These are phyloP conservation scores for Nakazawaea ishiwadae DNA, from an alignment of 805 yeast genomes.

Conservation along the genomic window DNA sequence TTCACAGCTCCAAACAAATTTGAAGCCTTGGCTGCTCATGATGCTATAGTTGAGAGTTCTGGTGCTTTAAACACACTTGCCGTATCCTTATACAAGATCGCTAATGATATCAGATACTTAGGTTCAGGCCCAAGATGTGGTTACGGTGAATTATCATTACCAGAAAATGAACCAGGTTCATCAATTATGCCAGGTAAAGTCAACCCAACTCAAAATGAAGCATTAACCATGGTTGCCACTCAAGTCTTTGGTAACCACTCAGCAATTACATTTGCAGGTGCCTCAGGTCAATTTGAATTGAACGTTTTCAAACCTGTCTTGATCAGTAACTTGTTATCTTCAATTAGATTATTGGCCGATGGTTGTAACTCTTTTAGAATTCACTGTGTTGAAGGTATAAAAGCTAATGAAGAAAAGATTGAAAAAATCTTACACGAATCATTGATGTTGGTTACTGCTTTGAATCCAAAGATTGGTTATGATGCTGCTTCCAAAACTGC, in stretches of 20 bases:
- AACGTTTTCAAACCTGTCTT: conserved; percentile 97
- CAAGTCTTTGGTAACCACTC: conserved; percentile 98
- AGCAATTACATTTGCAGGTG: conserved; percentile 95
- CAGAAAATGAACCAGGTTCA: conserved; percentile 99
- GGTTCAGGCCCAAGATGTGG: conserved; percentile 99
- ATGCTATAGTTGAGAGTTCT: conserved; percentile 95
- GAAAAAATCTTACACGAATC: conserved; percentile 88
- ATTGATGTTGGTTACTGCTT: conserved; percentile 95
- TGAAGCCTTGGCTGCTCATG: conserved; percentile 98
- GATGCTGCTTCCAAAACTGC: conserved; percentile 97
- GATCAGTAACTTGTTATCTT: conserved; percentile 84
- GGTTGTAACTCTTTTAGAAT: conserved; percentile 86
- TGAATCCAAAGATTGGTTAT: conserved; percentile 98
- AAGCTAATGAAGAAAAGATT: conserved; percentile 85
- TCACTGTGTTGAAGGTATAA: conserved; percentile 92
- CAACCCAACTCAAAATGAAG: conserved; percentile 99
- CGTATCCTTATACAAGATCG: conserved; percentile 89
- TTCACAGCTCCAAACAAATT: conserved; percentile 97
- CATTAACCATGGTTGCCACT: conserved; percentile 95
- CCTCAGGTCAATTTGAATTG: conserved; percentile 97
- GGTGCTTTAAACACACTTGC: conserved; percentile 97
- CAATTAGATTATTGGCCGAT: conserved; percentile 85
- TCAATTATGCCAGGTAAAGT: conserved; percentile 99
- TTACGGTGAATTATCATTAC: conserved; percentile 90
- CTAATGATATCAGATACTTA: conserved; percentile 95